Conservation (phyloP, 139 green algal species). For the Chlamydomonas sphaeroides region DNA sequence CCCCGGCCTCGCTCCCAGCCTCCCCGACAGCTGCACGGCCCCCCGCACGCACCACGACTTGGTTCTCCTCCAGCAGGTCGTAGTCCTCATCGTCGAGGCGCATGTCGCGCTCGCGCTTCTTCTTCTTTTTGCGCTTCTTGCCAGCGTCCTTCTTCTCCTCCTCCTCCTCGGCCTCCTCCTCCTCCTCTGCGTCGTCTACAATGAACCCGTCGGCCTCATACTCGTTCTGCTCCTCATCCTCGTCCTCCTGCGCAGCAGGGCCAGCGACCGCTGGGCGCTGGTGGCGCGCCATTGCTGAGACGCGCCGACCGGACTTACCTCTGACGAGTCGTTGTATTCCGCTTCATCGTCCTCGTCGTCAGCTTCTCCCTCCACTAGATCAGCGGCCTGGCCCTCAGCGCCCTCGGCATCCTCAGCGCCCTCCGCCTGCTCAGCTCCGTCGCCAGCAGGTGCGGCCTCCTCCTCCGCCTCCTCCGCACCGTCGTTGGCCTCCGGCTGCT, state of each 20-base stretch:
- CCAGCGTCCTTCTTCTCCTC: neutral
- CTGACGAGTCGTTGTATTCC: conserved; percentile 32
- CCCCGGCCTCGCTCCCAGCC: too few relatives aligned
- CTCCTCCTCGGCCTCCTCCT: conserved; percentile 38
- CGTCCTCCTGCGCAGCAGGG: conserved; percentile 49
- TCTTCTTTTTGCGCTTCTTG: conserved; percentile 27
- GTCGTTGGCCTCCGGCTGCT: neutral
- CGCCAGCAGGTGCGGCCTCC: neutral
- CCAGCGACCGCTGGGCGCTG: too few relatives aligned
- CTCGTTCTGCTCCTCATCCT: conserved; percentile 55
- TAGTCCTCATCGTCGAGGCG: conserved; percentile 93
- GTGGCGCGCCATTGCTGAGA: too few relatives aligned
- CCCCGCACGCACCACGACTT: conserved; percentile 57
- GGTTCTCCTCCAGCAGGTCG: conserved; percentile 87
- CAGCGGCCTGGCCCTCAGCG: conserved; percentile 10
- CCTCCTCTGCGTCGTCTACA: conserved; percentile 38
- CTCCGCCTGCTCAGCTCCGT: too few relatives aligned
- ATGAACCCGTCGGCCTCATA: conserved; percentile 44
- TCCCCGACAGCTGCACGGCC: too few relatives aligned
- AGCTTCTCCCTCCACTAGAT: conserved; percentile 30
- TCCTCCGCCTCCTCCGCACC: neutral
- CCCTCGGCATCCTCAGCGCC: neutral
- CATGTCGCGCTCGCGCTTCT: conserved; percentile 63
- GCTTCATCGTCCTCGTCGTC: conserved; percentile 40
- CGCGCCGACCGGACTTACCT: conserved; percentile 2